Evolutionary conservation across 2,329 filamentous ascomycete species (phyloP), one percentile per base, ranked within the genome.

Genomic region (Pyrenochaeta sp.): DNA sequence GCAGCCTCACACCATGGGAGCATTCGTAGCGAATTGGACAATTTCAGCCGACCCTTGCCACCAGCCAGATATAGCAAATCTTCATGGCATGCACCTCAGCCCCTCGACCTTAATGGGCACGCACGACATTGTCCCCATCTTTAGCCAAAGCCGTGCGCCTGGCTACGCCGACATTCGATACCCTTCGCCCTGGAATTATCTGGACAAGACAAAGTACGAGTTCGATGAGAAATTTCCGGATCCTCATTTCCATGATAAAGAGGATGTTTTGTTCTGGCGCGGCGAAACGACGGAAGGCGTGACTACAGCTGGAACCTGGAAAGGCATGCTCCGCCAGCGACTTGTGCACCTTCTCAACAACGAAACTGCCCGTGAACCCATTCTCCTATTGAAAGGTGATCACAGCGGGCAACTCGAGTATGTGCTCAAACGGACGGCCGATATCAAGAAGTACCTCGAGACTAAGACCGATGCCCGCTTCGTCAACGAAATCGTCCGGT

Each of bases 101-200:
- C 85, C 89, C 0, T 85, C 89, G 7, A 82, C 85, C 0, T 82
- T 87, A 61, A 85, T 86, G 48, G 85, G 88, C 0, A 84, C 89
- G 1, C 84, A 86, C 59, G 82, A 88, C 22, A 81, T 95, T 3
- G 77, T 90, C 2, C 92, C 92, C 0, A 80, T 95, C 10, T 95
- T 95, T 77, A 91, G 91, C 61, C 84, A 90, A 56, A 89, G 87
- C 48, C 92, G 92, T 67, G 86, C 89, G 1, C 82, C 85, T 44
- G 88, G 88, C 4, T 94, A 91, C 77, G 87, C 85, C 62, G 92
- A 96, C 72, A 91, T 96, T 34, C 77, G 93, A 24, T 90, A 93
- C 51, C 91, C 92, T 0, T 81, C 83, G 66, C 76, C 84, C 0
- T 87, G 85, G 85, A 87, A 87, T 65, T 88, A 88, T 62, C 76